Evolutionary conservation across 2,329 filamentous ascomycete species (phyloP).

Genomic region (Magnaporthiopsis rhizophila): DNA sequence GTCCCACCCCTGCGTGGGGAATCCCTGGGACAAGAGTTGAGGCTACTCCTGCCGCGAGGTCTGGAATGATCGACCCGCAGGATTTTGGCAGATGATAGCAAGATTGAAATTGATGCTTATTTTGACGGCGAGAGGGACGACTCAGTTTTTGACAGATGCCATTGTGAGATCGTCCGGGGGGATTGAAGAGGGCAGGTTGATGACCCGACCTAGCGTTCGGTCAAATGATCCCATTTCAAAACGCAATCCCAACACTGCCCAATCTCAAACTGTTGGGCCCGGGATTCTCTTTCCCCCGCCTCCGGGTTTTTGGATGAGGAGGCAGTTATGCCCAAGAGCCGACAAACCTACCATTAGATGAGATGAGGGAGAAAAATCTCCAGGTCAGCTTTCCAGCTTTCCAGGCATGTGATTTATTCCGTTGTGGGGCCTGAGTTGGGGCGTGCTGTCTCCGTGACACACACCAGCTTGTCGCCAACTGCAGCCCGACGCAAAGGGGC

Average conservation of each 20-base stretch:
- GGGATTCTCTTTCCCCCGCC: not conserved
- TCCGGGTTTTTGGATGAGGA: not conserved
- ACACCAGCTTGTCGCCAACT: not conserved
- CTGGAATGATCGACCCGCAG: not conserved
- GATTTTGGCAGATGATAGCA: not conserved
- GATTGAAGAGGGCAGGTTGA: not conserved
- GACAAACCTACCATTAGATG: no score
- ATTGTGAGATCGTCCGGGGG: not conserved
- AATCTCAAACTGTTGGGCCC: not conserved
- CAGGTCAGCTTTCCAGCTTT: not conserved
- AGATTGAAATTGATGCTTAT: not conserved
- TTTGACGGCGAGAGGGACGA: not conserved
- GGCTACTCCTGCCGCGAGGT: no score
- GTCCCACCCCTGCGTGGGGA: not conserved
- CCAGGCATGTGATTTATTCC: not conserved
- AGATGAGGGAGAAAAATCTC: no score
- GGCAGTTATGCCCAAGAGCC: not conserved
- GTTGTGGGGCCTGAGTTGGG: not conserved
- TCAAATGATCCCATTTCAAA: not conserved
- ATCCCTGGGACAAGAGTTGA: not conserved
- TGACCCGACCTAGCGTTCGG: not conserved
- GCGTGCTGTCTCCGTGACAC: not conserved
- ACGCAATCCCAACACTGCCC: not conserved
- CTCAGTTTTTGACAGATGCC: not conserved
- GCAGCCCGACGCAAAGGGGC: not conserved